Conservation (phyloP, 2,329 filamentous ascomycete species). For the Cadophora gregata region DNA sequence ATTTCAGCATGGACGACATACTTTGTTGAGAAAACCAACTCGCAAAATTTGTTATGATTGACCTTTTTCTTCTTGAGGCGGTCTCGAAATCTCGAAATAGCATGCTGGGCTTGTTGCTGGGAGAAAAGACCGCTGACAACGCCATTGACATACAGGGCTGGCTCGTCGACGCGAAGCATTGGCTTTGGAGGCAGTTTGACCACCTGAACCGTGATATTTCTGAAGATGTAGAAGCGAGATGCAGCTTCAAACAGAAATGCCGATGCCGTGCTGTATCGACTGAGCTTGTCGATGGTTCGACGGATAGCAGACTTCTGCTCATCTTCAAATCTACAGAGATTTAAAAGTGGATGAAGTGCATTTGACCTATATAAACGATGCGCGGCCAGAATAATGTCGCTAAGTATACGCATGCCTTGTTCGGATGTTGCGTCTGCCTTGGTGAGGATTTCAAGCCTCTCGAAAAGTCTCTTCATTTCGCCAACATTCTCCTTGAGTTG, state of each 20-base stretch:
- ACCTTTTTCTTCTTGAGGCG: neutral
- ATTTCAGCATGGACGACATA: conserved; percentile 25
- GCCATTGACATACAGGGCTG: neutral
- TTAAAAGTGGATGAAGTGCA: too few relatives aligned
- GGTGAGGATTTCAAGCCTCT: neutral
- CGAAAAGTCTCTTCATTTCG: neutral
- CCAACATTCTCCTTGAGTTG: neutral
- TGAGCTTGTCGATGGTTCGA: neutral
- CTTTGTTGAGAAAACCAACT: neutral
- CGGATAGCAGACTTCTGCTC: too few relatives aligned
- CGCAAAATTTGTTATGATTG: neutral
- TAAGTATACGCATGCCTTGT: neutral
- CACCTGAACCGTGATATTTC: neutral
- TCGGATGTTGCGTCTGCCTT: neutral
- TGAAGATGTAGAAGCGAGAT: neutral
- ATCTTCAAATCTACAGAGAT: too few relatives aligned
- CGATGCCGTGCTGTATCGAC: neutral
- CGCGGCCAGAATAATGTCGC: neutral
- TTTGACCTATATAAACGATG: neutral
- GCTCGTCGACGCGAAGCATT: neutral
- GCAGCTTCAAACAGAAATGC: neutral
- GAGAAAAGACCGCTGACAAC: neutral
- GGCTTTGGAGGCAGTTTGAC: neutral
- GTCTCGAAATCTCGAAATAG: neutral
- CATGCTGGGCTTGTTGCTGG: neutral